These are phyloP conservation scores for Suillus americanus DNA, from an alignment of 768 basidiomycete species.

Conservation along the genomic window DNA sequence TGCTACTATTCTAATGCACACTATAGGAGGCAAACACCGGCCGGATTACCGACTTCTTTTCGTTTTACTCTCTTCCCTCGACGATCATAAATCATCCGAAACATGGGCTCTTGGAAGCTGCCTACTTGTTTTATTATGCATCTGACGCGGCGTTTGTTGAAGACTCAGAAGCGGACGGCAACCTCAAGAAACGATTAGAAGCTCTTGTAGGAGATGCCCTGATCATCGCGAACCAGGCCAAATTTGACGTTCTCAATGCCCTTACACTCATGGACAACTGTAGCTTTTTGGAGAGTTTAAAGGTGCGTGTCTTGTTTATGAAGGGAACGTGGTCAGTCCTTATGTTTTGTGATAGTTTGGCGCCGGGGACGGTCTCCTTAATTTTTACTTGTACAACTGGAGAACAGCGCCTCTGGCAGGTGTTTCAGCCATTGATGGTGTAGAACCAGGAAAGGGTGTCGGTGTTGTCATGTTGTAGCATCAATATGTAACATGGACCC, in stretches of 20 bases:
- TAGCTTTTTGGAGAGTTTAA: constrained; percentile 76
- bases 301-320: constrained; percentile 45
- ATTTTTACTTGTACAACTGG: constrained; percentile 97
- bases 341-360: constrained; percentile 64
- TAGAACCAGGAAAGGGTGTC: constrained; percentile 72
- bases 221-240: constrained; percentile 75
- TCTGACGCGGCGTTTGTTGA: constrained; percentile 69
- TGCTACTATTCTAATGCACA: constrained; percentile 4
- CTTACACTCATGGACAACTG: constrained; percentile 95
- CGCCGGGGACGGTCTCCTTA: constrained; percentile 86
- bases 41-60: constrained; percentile 92
- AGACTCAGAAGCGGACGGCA: constrained; percentile 58
- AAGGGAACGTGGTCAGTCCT: not conserved
- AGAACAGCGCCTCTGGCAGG: constrained; percentile 80
- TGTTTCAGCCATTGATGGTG: constrained; percentile 47
- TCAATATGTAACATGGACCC: not conserved
- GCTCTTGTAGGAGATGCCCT: constrained; percentile 79
- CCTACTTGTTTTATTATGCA: constrained; percentile 96
- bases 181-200: constrained; percentile 67
- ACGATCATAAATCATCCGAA: constrained; percentile 81
- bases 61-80: constrained; percentile 96
- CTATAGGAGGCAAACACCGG: constrained; percentile 76
- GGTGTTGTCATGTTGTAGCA: constrained; percentile 89
- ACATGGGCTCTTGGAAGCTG: constrained; percentile 79
- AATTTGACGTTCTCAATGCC: constrained; percentile 96